Base-by-base conservation (phyloP, 257 asterid species). In the Gardenia jasminoides region DNA sequence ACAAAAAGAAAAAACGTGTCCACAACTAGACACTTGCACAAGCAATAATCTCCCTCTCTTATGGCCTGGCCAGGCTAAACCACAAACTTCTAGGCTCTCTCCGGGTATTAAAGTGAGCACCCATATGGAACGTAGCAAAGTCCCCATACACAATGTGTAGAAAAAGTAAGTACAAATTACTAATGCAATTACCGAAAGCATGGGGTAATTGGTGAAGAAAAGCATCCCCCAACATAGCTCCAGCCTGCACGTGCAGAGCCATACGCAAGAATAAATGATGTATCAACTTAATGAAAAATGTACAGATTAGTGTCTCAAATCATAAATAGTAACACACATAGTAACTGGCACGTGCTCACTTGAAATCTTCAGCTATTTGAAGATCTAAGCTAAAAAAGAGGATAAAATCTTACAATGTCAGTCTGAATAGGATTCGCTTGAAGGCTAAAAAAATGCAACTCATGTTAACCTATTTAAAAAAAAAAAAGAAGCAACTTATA, bases 211-310 rank as follows among this genome's bases (percentile, higher is more conserved):
- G 99, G 88, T 95, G 99, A 86, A 95, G 99, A 88, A 95, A 95
- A 86, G 99, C 98, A 89, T 95, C 99, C 78, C 99, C 99, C 52
- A 96, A 83, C 99, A 96, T 93, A 15, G 99, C 98, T 88, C 99
- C 99, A 67, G 99, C 99, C 99, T 96, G 89, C 88, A 76, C 70
- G 62, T 41, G 44, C 24, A 79, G 43, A 69, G 65, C 10, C 43
- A 46, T 46, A 52, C 17, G 74, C 17, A 39, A n/a, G 76, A 44
- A 76, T 28, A 48, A 81, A 72, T 9, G 16, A 77, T 62, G 58
- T 33, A 58, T 79, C 66, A 64, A 61, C 67, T 39, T n/a, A 47
- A 71, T 22, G 41, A 79, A 20, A 62, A 30, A 31, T 58, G 6
- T 20, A 24, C 61, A 30, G 26, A 64, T 7, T 59, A 31, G 22